Evolutionary conservation across 192 early-diverging fungal genomes (phyloP).

Genomic region (Mortierella antarctica): DNA sequence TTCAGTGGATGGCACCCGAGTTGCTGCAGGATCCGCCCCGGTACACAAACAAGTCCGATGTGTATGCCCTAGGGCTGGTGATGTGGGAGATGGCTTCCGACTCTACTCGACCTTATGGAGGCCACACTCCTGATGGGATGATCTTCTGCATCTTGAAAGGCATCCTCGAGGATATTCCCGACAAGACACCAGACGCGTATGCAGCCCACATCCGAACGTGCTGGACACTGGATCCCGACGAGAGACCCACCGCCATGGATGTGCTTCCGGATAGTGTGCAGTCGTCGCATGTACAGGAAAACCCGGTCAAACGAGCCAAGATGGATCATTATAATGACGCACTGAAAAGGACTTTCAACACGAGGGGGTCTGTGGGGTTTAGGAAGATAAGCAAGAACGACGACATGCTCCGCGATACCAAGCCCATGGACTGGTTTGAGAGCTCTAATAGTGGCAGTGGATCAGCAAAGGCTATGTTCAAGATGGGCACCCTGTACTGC

Average conservation of each 20-base stretch:
- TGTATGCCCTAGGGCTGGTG: slow-evolving; percentile 33
- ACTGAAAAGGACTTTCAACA: neutral
- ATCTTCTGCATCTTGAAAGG: neutral
- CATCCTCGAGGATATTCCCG: slow-evolving; percentile 1
- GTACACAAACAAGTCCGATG: slow-evolving; percentile 21
- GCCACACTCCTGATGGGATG: neutral
- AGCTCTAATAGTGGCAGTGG: too few species aligned
- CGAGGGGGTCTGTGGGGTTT: neutral
- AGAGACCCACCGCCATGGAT: slow-evolving; percentile 9
- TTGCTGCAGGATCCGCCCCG: neutral
- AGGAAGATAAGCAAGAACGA: neutral
- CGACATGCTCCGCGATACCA: neutral
- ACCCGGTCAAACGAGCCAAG: too few species aligned
- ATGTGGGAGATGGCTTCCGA: slow-evolving; percentile 36
- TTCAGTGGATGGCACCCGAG: slow-evolving; percentile 18
- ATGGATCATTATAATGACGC: neutral
- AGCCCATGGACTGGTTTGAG: too few species aligned
- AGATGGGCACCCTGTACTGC: neutral
- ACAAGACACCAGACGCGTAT: slow-evolving; percentile 1
- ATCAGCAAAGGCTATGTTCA: neutral
- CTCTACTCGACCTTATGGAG: slow-evolving; percentile 5
- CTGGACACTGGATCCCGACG: neutral
- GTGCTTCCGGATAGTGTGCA: neutral
- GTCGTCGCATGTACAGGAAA: neutral
- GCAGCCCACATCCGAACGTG: neutral